Conservation (phyloP, 768 basidiomycete genomes). For the Boletus rex-veris region DNA sequence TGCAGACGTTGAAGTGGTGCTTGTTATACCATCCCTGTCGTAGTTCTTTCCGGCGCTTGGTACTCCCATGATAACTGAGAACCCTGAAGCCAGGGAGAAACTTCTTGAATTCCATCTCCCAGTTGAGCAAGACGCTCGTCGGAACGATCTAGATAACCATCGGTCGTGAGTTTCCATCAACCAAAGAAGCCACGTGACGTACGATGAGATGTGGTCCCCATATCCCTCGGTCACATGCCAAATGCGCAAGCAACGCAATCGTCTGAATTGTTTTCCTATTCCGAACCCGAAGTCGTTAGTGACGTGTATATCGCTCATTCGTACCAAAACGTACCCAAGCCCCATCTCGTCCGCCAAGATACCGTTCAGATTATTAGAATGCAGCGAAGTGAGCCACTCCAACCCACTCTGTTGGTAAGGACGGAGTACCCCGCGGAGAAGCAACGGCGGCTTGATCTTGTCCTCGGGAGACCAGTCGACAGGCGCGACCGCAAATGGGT, state of each 20-base stretch:
- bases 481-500: constrained; percentile 66
- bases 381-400: constrained; percentile 91
- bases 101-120: constrained; percentile 97
- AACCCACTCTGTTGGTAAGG: constrained; percentile 93
- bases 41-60: constrained; percentile 85
- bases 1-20: constrained; percentile 88
- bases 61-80: constrained; percentile 85
- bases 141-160: constrained; percentile 62
- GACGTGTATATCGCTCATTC: not conserved
- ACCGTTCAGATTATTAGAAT: constrained; percentile 75
- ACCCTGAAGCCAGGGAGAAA: constrained; percentile 87
- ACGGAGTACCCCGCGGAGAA: constrained; percentile 83
- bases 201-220: constrained; percentile 92
- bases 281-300: not conserved
- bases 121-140: constrained; percentile 90
- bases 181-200: constrained; percentile 20
- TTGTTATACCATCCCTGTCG: constrained; percentile 90
- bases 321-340: constrained; percentile 60
- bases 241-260: constrained; percentile 87
- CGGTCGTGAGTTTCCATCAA: not conserved
- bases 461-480: constrained; percentile 61
- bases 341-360: constrained; percentile 96
- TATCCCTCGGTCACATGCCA: constrained; percentile 86
- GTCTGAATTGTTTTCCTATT: constrained; percentile 93
- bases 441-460: constrained; percentile 59